These are phyloP conservation scores for Hirsutella rhossiliensis DNA, from an alignment of 2,329 filamentous ascomycete genomes.

Conservation along the genomic window DNA sequence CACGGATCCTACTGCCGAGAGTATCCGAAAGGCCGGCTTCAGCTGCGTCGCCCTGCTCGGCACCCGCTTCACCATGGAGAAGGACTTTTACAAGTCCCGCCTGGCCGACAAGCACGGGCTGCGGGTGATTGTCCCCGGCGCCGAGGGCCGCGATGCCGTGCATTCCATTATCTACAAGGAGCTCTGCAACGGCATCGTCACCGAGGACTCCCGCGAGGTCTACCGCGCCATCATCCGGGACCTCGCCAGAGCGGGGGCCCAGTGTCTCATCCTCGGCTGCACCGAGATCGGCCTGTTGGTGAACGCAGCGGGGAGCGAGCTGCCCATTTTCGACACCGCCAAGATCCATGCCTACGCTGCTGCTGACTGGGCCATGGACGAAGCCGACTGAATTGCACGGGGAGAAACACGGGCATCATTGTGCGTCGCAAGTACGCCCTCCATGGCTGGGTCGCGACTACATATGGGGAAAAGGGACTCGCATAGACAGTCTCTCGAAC, in stretches of 20 bases:
- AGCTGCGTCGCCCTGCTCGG: slow-evolving; percentile 9
- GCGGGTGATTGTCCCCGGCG: slow-evolving; percentile 4
- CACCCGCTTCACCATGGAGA: slow-evolving; percentile 13
- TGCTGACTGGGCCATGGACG: slow-evolving; percentile 12
- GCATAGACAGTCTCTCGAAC: too few species aligned
- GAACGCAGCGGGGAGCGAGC: slow-evolving; percentile 2
- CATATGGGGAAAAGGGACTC: too few species aligned
- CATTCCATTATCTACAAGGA: slow-evolving; percentile 11
- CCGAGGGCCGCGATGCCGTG: slow-evolving; percentile 3
- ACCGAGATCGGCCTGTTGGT: slow-evolving; percentile 13
- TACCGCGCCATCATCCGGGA: slow-evolving; percentile 6
- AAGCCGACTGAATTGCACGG: neutral
- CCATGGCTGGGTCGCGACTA: too few species aligned
- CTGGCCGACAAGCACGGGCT: slow-evolving; percentile 6
- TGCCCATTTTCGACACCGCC: slow-evolving; percentile 12
- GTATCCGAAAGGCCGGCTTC: slow-evolving; percentile 5
- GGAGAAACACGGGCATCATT: neutral
- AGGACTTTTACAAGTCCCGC: slow-evolving; percentile 10
- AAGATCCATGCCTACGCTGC: slow-evolving; percentile 11
- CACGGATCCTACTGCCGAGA: slow-evolving; percentile 10
- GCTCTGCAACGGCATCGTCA: slow-evolving; percentile 10
- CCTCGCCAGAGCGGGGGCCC: slow-evolving; percentile 5
- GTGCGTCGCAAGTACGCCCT: neutral
- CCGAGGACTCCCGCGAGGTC: slow-evolving; percentile 2
- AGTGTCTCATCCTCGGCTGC: slow-evolving; percentile 14